A percentile compares a stretch with the other conserved stretches of the same genome.
Evolutionary conservation across 139 green algal genomes (phyloP).

Genomic region (Chlamydomonas schloesseri): DNA sequence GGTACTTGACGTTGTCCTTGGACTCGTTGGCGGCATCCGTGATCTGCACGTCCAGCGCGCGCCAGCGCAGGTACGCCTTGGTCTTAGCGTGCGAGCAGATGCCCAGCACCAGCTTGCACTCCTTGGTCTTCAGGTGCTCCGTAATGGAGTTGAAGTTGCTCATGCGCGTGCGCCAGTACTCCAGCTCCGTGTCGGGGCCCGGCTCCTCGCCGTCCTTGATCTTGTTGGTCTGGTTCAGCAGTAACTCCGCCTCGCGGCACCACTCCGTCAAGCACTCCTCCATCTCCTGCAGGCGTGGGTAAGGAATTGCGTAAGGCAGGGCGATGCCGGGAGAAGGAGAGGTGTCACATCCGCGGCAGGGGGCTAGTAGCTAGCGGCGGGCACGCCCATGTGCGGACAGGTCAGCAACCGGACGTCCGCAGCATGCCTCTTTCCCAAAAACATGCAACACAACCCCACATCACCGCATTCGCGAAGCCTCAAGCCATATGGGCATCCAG

Average conservation of each 20-base stretch:
- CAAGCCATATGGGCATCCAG: no score
- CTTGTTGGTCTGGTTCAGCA: slow-evolving; percentile 67
- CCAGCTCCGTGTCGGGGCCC: slow-evolving; percentile 89
- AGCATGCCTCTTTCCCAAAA: no score
- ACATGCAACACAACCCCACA: no score
- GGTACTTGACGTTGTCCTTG: slow-evolving; percentile 95
- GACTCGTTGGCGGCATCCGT: slow-evolving; percentile 92
- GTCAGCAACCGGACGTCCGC: no score
- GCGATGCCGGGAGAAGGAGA: no score
- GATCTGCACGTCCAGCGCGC: slow-evolving; percentile 82
- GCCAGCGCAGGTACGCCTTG: slow-evolving; percentile 79
- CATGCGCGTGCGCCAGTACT: slow-evolving; percentile 89
- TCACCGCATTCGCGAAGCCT: no score
- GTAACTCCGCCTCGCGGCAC: slow-evolving; percentile 72
- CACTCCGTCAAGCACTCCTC: slow-evolving; percentile 77
- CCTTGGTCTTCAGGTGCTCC: slow-evolving; percentile 87
- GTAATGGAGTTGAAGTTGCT: slow-evolving; percentile 86
- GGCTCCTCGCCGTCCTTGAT: slow-evolving; percentile 72
- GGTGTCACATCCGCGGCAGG: no score
- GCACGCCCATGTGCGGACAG: no score
- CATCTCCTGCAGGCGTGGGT: slow-evolving; percentile 37
- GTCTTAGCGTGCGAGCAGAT: slow-evolving; percentile 72
- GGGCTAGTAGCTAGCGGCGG: no score
- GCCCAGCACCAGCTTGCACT: slow-evolving; percentile 83
- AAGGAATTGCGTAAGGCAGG: no score